Evolutionary conservation across 1,284 basidiomycete species (phyloP).

Genomic region (Ceratobasidium sp.): DNA sequence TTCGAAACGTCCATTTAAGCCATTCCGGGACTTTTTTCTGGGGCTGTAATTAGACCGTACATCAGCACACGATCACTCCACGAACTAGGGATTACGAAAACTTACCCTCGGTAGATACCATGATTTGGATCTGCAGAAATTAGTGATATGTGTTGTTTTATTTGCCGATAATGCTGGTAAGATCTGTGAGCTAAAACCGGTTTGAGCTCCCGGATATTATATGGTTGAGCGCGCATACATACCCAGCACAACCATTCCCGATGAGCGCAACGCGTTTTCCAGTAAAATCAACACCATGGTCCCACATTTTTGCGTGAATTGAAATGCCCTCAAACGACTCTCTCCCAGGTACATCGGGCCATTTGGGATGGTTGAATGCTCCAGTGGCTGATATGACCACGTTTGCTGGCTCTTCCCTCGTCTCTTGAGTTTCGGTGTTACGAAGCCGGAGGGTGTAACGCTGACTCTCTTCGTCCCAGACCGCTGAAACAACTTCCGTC

Average conservation of each 20-base stretch:
- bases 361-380: constrained; percentile 22
- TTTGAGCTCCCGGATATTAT: background rate
- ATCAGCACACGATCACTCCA: too few species aligned
- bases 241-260: constrained; percentile 28
- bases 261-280: constrained; percentile 27
- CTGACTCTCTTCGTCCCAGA: constrained; percentile 53
- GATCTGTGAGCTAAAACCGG: constrained; percentile 10
- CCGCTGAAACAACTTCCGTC: constrained; percentile 42
- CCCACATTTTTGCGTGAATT: constrained; percentile 26
- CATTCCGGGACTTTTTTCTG: background rate
- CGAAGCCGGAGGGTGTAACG: constrained; percentile 32
- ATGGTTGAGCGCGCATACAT: background rate
- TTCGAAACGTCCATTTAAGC: constrained; percentile 59
- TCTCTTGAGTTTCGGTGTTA: constrained; percentile 32
- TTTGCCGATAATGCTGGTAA: constrained; percentile 12
- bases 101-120: constrained; percentile 25
- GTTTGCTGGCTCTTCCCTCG: constrained; percentile 40
- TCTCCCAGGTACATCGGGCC: constrained; percentile 32
- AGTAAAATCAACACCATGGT: constrained; percentile 24
- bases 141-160: background rate
- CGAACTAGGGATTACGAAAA: too few species aligned
- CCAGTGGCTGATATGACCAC: constrained; percentile 48
- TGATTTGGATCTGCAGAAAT: constrained; percentile 43
- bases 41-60: too few species aligned
- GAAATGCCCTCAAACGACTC: constrained; percentile 26